Conservation (phyloP, 768 basidiomycete species). For the Xerocomus brunneocitrinus region DNA sequence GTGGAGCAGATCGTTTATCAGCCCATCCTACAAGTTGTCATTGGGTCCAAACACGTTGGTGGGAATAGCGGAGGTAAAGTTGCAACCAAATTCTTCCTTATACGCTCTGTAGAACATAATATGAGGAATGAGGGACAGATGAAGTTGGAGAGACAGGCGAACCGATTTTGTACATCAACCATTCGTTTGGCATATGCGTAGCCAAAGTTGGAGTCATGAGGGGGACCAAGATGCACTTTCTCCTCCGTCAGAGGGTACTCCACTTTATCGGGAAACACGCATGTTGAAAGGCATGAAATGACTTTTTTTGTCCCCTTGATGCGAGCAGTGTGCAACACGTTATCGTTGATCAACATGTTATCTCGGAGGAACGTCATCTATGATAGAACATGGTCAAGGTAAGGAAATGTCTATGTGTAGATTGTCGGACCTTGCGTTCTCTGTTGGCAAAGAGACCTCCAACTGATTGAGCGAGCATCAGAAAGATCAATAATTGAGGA, state of each 20-base stretch:
- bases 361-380: conserved; percentile 91
- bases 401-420: not conserved
- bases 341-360: conserved; percentile 94
- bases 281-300: conserved; percentile 94
- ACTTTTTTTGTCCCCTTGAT: conserved; percentile 66
- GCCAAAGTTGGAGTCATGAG: conserved; percentile 93
- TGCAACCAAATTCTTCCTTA: conserved; percentile 91
- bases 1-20: not conserved
- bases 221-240: conserved; percentile 89
- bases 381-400: not conserved
- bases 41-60: conserved; percentile 95
- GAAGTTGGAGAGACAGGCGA: conserved; percentile 19
- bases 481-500: not conserved
- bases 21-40: conserved; percentile 75
- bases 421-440: conserved; percentile 69
- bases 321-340: conserved; percentile 76
- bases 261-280: conserved; percentile 95
- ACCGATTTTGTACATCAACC: conserved; percentile 96
- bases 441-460: conserved; percentile 96
- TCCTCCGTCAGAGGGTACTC: conserved; percentile 89
- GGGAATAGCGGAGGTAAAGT: conserved; percentile 95
- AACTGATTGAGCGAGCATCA: conserved; percentile 43
- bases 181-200: conserved; percentile 95
- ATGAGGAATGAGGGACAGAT: not conserved
- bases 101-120: conserved; percentile 60